phyloP scores from a whole-genome alignment of 768 basidiomycete species.

The Mycena crocata region DNA sequence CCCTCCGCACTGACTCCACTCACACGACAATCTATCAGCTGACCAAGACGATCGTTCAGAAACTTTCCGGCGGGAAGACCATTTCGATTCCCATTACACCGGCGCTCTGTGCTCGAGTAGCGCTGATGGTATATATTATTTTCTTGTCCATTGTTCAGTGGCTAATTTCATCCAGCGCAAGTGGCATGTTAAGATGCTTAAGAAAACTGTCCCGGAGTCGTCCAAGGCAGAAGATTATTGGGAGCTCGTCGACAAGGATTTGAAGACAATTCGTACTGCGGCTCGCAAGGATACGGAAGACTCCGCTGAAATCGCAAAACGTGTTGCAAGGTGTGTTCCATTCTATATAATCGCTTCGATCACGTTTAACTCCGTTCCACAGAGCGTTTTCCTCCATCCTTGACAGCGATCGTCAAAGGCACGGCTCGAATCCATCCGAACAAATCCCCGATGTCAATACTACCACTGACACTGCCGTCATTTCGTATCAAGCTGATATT shows the following conservation, averaged over 20 bases:
- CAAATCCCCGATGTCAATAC: slow-evolving; percentile 11
- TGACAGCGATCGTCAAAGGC: background rate
- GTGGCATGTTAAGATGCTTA: slow-evolving; percentile 5
- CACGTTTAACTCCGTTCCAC: background rate
- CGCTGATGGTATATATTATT: slow-evolving; percentile 2
- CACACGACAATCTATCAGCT: slow-evolving; percentile 13
- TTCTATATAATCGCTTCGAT: background rate
- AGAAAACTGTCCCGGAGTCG: background rate
- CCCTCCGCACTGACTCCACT: background rate
- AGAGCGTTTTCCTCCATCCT: slow-evolving; percentile 2
- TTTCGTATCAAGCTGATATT: slow-evolving; percentile 14
- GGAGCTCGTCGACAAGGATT: slow-evolving; percentile 5
- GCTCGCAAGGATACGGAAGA: slow-evolving; percentile 8
- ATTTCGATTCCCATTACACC: slow-evolving; percentile 13
- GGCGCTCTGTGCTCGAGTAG: slow-evolving; percentile 4
- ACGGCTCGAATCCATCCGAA: background rate
- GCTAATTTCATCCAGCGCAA: slow-evolving; percentile 5
- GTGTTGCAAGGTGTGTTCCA: slow-evolving; percentile 4
- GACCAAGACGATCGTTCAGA: slow-evolving; percentile 9
- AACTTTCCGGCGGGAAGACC: slow-evolving; percentile 12
- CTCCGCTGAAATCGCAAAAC: slow-evolving; percentile 4
- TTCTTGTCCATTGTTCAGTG: background rate
- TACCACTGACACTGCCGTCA: background rate
- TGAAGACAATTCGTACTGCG: background rate
- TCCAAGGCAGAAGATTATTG: background rate